Evolutionary conservation across 805 yeast genomes (phyloP).

Genomic region (Lipomyces mesembrius): DNA sequence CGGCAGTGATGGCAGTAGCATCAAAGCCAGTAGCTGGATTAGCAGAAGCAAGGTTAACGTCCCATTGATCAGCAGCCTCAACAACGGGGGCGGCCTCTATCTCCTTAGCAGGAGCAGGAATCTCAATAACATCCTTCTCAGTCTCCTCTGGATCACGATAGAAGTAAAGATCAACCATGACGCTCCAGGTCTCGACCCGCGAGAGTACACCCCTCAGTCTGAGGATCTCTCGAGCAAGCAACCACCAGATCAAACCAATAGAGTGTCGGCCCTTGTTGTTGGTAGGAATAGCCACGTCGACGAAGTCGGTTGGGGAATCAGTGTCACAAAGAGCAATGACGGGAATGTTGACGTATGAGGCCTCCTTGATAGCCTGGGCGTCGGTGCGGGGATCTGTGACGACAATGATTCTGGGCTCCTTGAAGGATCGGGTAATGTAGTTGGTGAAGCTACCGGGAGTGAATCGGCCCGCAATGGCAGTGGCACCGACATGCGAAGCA

Average conservation of each 20-base stretch:
- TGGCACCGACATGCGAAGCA: slow-evolving; percentile 99
- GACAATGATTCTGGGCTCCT: slow-evolving; percentile 99
- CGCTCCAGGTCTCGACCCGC: slow-evolving; percentile 97
- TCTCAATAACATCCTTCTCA: slow-evolving; percentile 73
- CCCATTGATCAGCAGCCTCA: slow-evolving; percentile 64
- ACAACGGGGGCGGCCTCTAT: slow-evolving; percentile 69
- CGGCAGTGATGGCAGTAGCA: slow-evolving; percentile 45
- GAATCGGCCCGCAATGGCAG: slow-evolving; percentile 99
- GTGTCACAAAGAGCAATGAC: slow-evolving; percentile 98
- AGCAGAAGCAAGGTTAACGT: slow-evolving; percentile 49
- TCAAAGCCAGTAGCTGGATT: slow-evolving; percentile 68
- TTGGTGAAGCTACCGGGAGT: slow-evolving; percentile 99
- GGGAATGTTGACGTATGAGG: slow-evolving; percentile 99
- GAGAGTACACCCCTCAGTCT: slow-evolving; percentile 97
- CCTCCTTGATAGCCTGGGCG: slow-evolving; percentile 99
- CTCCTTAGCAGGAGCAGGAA: slow-evolving; percentile 64
- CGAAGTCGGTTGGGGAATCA: slow-evolving; percentile 98
- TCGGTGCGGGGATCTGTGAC: slow-evolving; percentile 99
- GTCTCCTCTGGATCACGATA: slow-evolving; percentile 99
- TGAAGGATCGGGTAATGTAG: slow-evolving; percentile 99
- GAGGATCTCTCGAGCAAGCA: slow-evolving; percentile 98
- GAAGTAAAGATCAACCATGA: slow-evolving; percentile 99
- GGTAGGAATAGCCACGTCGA: slow-evolving; percentile 99
- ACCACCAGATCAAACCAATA: slow-evolving; percentile 99
- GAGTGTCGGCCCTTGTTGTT: slow-evolving; percentile 99